phyloP scores from a whole-genome alignment of 108 stramenopile species.

The Mediolabrus comicus region DNA sequence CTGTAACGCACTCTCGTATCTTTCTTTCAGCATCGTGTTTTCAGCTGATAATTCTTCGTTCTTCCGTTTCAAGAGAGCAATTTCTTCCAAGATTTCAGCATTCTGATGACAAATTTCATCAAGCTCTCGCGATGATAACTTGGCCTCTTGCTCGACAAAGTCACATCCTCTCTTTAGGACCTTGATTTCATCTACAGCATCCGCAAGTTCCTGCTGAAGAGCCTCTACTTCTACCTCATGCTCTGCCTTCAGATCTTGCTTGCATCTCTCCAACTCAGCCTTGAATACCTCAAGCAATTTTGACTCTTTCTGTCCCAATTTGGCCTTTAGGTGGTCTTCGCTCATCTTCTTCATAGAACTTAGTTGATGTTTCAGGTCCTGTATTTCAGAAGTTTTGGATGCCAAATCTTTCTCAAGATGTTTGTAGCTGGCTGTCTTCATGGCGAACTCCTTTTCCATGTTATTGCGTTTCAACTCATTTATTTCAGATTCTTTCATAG shows the following conservation, averaged over 20 bases:
- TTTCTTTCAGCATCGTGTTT: not conserved
- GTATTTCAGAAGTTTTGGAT: not conserved
- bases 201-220: not conserved
- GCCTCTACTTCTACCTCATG: not conserved
- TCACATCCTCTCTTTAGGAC: not conserved
- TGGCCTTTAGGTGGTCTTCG: not conserved
- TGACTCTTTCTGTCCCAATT: not conserved
- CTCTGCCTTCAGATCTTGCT: not conserved
- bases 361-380: not conserved
- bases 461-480: not conserved
- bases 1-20: not conserved
- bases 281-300: not conserved
- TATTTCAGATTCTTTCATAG: not conserved
- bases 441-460: not conserved
- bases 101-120: not conserved
- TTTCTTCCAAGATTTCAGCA: not conserved
- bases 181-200: not conserved
- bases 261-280: not conserved
- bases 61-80: not conserved
- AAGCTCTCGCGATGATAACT: not conserved
- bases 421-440: not conserved
- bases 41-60: not conserved
- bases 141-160: not conserved
- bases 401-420: not conserved
- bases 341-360: not conserved